Evolutionary conservation across 768 basidiomycete genomes (phyloP).

Genomic region (Asterophora lycoperdoides): DNA sequence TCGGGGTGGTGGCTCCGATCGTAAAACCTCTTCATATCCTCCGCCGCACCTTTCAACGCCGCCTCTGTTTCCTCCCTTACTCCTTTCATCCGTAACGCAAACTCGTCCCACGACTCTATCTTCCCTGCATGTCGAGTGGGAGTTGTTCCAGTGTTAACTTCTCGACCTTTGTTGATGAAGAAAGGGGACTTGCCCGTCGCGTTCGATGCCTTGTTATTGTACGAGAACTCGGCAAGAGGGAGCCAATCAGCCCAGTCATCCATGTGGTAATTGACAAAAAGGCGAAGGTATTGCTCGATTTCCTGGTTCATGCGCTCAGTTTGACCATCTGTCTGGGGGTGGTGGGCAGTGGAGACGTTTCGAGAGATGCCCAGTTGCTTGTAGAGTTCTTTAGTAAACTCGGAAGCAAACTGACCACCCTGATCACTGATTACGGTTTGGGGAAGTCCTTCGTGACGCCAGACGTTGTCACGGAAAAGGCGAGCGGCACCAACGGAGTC

Average conservation of each 20-base stretch:
- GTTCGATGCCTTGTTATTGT: too few relatives aligned
- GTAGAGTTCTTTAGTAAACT: not conserved
- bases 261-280: too few relatives aligned
- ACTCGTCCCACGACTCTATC: not conserved
- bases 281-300: too few relatives aligned
- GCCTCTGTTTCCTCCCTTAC: not conserved
- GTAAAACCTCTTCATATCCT: not conserved
- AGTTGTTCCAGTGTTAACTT: not conserved
- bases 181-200: too few relatives aligned
- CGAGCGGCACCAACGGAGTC: too few relatives aligned
- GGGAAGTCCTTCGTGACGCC: too few relatives aligned
- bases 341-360: not conserved
- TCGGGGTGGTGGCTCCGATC: too few relatives aligned
- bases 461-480: too few relatives aligned
- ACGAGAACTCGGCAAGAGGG: not conserved
- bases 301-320: too few relatives aligned
- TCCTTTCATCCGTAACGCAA: not conserved
- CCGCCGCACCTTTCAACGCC: too few relatives aligned
- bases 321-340: conserved; percentile 12
- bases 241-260: conserved; percentile 2
- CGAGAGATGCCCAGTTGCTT: not conserved
- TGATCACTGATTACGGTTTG: too few relatives aligned
- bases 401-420: not conserved
- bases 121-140: not conserved
- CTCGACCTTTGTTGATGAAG: not conserved